These are phyloP conservation scores for Neostapfia colusana DNA, from an alignment of 176 grass and related monocot genomes.

Conservation along the genomic window DNA sequence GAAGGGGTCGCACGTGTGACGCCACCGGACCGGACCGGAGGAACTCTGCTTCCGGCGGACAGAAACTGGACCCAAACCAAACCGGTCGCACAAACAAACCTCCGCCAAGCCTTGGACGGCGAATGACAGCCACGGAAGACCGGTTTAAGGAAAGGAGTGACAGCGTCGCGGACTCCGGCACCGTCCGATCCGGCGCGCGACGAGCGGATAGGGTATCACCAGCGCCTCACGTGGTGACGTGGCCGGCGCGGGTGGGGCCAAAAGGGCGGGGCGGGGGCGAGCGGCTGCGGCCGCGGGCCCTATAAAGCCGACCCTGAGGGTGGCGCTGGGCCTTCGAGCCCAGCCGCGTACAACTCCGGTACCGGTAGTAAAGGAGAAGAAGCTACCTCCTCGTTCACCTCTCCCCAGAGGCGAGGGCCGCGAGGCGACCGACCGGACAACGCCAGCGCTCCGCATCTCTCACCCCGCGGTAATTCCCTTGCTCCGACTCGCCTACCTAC, in stretches of 20 bases:
- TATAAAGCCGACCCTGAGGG: slow-evolving; percentile 2
- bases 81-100: neutral
- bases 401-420: neutral
- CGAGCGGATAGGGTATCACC: slow-evolving; percentile 25
- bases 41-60: neutral
- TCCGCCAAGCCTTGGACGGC: neutral
- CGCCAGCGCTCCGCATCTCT: neutral
- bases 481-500: neutral
- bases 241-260: neutral
- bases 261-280: neutral
- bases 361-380: neutral
- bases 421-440: neutral
- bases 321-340: neutral
- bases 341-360: neutral
- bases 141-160: neutral
- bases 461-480: neutral
- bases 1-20: neutral
- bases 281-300: neutral
- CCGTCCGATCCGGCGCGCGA: neutral
- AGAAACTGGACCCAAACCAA: neutral
- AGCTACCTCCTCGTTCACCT: neutral
- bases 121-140: slow-evolving; percentile 9
- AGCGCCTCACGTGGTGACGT: neutral
- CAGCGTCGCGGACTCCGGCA: neutral
- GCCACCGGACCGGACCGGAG: neutral